phyloP scores from a whole-genome alignment of 2,329 filamentous ascomycete genomes.

The Leptographium radiaticola region DNA sequence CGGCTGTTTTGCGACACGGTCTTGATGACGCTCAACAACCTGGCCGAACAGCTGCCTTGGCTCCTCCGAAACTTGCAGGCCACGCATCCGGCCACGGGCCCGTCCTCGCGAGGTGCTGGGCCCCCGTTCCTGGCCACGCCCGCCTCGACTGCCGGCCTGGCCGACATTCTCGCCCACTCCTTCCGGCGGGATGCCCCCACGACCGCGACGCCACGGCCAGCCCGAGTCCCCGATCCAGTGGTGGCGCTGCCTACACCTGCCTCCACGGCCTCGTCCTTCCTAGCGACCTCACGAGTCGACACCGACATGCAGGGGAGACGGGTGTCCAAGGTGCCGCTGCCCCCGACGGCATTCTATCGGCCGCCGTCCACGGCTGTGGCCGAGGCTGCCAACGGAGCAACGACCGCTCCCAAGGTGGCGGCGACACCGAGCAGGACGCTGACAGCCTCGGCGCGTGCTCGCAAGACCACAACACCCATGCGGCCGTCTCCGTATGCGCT shows the following conservation, averaged over 20 bases:
- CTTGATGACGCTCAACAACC: constrained; percentile 52
- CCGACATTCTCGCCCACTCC: constrained; percentile 4
- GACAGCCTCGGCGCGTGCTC: constrained; percentile 1
- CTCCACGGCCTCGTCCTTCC: not conserved
- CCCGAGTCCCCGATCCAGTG: not conserved
- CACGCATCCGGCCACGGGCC: constrained; percentile 10
- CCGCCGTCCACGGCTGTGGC: no score
- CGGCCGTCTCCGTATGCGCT: constrained; percentile 16
- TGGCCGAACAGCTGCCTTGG: constrained; percentile 44
- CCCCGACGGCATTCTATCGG: not conserved
- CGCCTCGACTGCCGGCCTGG: not conserved
- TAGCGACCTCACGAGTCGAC: not conserved
- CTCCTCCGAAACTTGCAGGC: constrained; percentile 34
- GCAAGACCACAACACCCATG: constrained; percentile 13
- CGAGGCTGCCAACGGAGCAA: not conserved
- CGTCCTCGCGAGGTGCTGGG: not conserved
- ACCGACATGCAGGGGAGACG: not conserved
- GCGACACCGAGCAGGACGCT: not conserved
- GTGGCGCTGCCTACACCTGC: not conserved
- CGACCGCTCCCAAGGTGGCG: not conserved
- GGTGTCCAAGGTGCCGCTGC: not conserved
- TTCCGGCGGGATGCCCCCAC: constrained; percentile 3
- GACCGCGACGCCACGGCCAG: not conserved
- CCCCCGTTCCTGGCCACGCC: not conserved
- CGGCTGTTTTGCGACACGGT: constrained; percentile 22